Base-by-base conservation (phyloP, 192 early-diverging fungal species). In the Backusella mclennaniae region DNA sequence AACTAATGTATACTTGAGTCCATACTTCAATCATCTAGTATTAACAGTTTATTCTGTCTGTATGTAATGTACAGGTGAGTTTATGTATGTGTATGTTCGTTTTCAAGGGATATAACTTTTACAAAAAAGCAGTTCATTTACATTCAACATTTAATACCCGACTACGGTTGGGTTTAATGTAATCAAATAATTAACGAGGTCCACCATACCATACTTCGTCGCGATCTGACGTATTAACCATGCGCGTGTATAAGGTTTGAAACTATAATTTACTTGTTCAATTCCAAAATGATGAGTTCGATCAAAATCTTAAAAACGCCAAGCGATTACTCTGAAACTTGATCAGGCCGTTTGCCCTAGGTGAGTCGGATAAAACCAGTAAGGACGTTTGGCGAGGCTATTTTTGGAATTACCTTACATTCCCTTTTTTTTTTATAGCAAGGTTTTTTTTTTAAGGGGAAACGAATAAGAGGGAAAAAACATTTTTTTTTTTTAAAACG, bases 321-420 rank as follows among this genome's bases (percentile, higher is more conserved):
- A 63, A 63, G 56, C 56, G 56, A 63, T 63, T 63, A 63, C 12
- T 63, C 56, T 63, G 56, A 63, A 63, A 63, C 56, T 29, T 63
- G 26, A 29, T 23, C 56, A 63, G 12, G 29, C 56, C 56, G 26
- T 63, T 63, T 63, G 21, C 56, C 56, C 56, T 63, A 63, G 56
- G 56, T 7, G 23, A 63, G 56, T 63, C 11, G 23, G 56, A 63
- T 63, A 63, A 56, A 63, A 63, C 56, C 26, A 59, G 21, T 59
- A 26, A 26, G 21, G 56, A 26, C 23, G 9, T 59, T 59, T 59
- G 56, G 56, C 56, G 56, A 59, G 56, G 56, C 56, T 59, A 59
- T 59, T 59, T 59, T 59, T 59, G 56, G 56, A 59, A 59, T 59
- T 59, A 14, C 21, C 12, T 59, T 29, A 59, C 23, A n/a, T n/a